Percentiles rank a stretch among this genome's conserved stretches.
Conservation (phyloP, 306 rosid genomes). For the Crotalaria pallida region DNA sequence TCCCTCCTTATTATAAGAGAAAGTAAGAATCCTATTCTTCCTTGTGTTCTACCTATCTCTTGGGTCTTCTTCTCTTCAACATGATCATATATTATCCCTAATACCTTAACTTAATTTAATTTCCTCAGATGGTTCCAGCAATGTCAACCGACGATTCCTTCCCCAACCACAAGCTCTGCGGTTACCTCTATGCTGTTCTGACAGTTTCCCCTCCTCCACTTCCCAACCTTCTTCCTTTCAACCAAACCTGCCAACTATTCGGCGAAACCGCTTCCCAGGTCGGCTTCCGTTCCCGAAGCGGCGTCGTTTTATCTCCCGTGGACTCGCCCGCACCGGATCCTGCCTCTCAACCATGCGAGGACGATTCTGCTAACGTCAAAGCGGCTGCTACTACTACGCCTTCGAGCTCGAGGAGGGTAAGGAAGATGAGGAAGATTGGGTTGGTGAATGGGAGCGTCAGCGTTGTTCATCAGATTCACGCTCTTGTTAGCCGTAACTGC, state of each 20-base stretch:
- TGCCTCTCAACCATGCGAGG: constrained; percentile 28
- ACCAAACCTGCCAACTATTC: constrained; percentile 37
- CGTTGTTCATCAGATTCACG: constrained; percentile 72
- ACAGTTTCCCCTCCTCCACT: constrained; percentile 20
- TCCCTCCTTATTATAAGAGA: no score
- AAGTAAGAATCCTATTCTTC: no score
- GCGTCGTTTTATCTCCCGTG: constrained; percentile 32
- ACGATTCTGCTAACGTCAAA: background rate
- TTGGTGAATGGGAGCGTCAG: constrained; percentile 77
- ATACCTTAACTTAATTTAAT: background rate
- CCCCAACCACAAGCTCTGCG: constrained; percentile 69
- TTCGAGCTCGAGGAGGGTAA: background rate
- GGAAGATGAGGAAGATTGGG: constrained; percentile 52
- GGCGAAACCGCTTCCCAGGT: constrained; percentile 12
- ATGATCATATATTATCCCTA: no score
- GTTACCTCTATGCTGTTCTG: constrained; percentile 66
- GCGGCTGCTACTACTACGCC: background rate
- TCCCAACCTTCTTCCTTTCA: constrained; percentile 11
- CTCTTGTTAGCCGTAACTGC: constrained; percentile 55
- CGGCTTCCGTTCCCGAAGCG: constrained; percentile 42
- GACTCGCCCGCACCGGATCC: background rate
- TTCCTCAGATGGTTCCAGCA: background rate
- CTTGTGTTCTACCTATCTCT: no score
- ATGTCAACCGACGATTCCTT: constrained; percentile 40
- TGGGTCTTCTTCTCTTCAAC: no score